Base-by-base conservation (phyloP, 129 eudicot genomes). In the Tanacetum coccineum region DNA sequence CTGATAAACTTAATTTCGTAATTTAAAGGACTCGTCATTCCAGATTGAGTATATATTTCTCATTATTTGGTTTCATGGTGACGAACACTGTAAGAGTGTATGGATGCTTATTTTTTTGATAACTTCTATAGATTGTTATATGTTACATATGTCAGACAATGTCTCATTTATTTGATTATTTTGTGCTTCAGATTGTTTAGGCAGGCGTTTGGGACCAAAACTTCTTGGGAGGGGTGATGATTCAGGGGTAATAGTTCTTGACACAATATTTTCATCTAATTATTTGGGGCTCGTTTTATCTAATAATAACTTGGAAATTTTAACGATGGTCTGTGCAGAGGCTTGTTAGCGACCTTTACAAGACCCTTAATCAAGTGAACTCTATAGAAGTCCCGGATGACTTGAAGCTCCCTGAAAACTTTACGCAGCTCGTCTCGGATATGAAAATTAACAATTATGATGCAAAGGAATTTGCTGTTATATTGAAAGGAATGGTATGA, bases 121-220 rank as follows among this genome's bases (percentile, higher is more conserved):
- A n/a, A n/a, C 63, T 14, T 61, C 17, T 13, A 59, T 32, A 2
- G 28, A 49, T 8, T 42, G 22, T 42, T 28, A 36, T 48, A 17
- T 18, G 7, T 17, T 12, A 70, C 55, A 26, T 63, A 50, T 20
- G 18, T 13, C 65, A 0, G 36, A 7, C 44, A 14, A 26, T 51
- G 15, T 44, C 48, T 55, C 18, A 20, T 66, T 7, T 45, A 40
- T n/a, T 40, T 17, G 42, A 53, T 69, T 62, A 15, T 60, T 63
- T 63, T 13, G 45, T 64, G 74, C 54, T 65, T 72, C 85, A 94
- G 99, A 94, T 82, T 94, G 99, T 89, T 80, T 94, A 84, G 99
- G 99, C 76, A 81, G 99, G 70, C 96, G 97, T 67, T 89, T 89
- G 80, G 99, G 99, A 73, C 99, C 99, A 54, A 84, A 80, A 82